These are phyloP conservation scores for Phaeolepiota aurea DNA, from an alignment of 768 basidiomycete genomes.

Conservation along the genomic window DNA sequence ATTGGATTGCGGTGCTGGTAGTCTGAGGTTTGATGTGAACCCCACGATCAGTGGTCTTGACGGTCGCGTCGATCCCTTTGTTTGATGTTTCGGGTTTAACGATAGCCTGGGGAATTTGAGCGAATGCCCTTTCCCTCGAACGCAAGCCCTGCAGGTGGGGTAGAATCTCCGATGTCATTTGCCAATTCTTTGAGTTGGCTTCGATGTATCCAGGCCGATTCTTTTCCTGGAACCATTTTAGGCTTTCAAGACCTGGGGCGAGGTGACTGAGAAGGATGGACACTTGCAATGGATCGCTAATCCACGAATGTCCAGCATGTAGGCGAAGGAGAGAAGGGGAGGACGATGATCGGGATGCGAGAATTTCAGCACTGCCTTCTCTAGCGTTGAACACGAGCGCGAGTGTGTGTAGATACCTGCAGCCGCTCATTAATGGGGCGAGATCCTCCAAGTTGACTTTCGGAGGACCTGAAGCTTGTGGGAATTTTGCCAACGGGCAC, in stretches of 20 bases:
- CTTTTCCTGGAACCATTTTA: slow-evolving; percentile 76
- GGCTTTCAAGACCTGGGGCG: slow-evolving; percentile 56
- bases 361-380: slow-evolving; percentile 32
- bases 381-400: slow-evolving; percentile 57
- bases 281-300: slow-evolving; percentile 58
- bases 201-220: slow-evolving; percentile 66
- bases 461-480: slow-evolving; percentile 40
- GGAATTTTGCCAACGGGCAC: slow-evolving; percentile 63
- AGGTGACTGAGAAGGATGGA: slow-evolving; percentile 72
- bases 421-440: slow-evolving; percentile 46
- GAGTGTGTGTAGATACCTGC: slow-evolving; percentile 56
- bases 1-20: slow-evolving; percentile 24
- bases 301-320: slow-evolving; percentile 71
- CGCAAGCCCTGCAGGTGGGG: slow-evolving; percentile 69
- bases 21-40: slow-evolving; percentile 22
- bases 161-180: slow-evolving; percentile 56
- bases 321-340: slow-evolving; percentile 63
- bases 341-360: slow-evolving; percentile 38
- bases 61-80: slow-evolving; percentile 38
- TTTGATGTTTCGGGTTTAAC: slow-evolving; percentile 27
- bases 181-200: slow-evolving; percentile 60
- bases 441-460: slow-evolving; percentile 58
- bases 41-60: slow-evolving; percentile 20
- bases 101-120: slow-evolving; percentile 9
- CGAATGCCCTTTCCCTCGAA: slow-evolving; percentile 46